Base-by-base conservation (phyloP, 257 asterid genomes). In the Penstemon davidsonii region DNA sequence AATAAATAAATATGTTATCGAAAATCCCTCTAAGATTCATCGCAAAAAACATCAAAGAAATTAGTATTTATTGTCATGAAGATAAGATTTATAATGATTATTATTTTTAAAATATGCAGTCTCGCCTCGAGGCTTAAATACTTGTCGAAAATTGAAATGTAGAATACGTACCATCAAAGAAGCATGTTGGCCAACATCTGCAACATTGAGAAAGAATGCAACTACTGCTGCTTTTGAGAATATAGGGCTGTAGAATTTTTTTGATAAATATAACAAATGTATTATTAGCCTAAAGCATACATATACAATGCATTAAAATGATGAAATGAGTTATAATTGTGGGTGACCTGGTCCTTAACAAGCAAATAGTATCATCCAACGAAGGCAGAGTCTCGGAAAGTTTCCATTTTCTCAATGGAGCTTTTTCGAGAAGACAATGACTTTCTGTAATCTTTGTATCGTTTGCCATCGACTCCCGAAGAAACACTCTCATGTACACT, bases 201-300 rank as follows among this genome's bases (percentile, higher is more conserved):
- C 90, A 72, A 90, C 84, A 67, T 82, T 85, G 64, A 73, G 71
- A 74, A 79, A 84, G 80, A 93, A 83, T 7, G 95, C 83, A 69
- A 87, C 95, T 47, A 77, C 75, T 36, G 98, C 97, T 25, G 88
- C 97, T 68, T 85, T 87, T n/a, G 92, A 71, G 71, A 93, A 88
- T 5, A 90, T 88, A 11, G 90, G 81, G 79, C 98, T 90, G 92
- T 38, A 11, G 36, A 36, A 36, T 1, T 19, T 5, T 37, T 8
- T 12, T 5, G 10, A 43, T 13, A n/a, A n/a, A 2, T 40, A 43
- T 8, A 43, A 11, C 19, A 25, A 18, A n/a, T 37, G 39, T 1
- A 44, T 36, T 8, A 42, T 47, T 19, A 60, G 52, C 51, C 1
- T 9, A 7, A 46, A 46, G 12, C 54, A 11, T 8, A 49, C 7